Percentiles rank a stretch among this genome's conserved stretches.
These are phyloP conservation scores for Herpetomonas tarakana DNA, from an alignment of 208 protist genomes.

Conservation along the genomic window DNA sequence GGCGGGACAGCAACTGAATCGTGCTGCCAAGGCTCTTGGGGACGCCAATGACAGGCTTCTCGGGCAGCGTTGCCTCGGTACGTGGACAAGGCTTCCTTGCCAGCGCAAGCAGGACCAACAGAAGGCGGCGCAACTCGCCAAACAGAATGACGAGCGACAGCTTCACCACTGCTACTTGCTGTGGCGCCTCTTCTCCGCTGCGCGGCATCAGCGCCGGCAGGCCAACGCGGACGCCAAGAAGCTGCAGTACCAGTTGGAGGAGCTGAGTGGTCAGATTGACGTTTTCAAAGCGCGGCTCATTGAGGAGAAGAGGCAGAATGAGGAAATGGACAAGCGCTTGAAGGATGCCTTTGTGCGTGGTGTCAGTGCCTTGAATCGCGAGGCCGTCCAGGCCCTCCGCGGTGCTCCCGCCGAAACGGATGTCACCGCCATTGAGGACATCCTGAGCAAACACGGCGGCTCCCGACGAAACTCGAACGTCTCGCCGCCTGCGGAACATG, in stretches of 20 bases:
- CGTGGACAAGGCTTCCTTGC: conserved; percentile 30
- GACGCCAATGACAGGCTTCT: conserved; percentile 1
- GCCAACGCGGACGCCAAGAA: conserved; percentile 17
- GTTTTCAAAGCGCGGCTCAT: conserved; percentile 18
- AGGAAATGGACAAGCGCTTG: conserved; percentile 56
- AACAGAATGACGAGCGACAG: conserved; percentile 7
- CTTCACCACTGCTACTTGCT: conserved; percentile 32
- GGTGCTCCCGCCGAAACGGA: conserved; percentile 32
- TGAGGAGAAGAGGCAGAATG: conserved; percentile 33
- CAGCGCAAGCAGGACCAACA: conserved; percentile 16
- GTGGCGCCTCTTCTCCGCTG: conserved; percentile 58
- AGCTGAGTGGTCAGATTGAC: conserved; percentile 42
- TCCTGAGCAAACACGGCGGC: conserved; percentile 24
- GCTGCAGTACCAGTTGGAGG: conserved; percentile 34
- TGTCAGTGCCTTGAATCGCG: conserved; percentile 87
- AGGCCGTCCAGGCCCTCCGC: conserved; percentile 84
- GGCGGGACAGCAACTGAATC: conserved; percentile 2
- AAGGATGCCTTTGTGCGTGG: conserved; percentile 83
- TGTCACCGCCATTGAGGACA: conserved; percentile 45
- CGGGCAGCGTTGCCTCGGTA: conserved; percentile 15
- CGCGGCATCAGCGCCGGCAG: conserved; percentile 25
- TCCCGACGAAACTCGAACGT: not conserved
- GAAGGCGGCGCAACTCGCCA: conserved; percentile 7
- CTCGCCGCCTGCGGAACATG: not conserved
- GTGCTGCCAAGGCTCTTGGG: conserved; percentile 2